These are phyloP conservation scores for Gynochthodes officinalis DNA, from an alignment of 257 asterid species.

Conservation along the genomic window DNA sequence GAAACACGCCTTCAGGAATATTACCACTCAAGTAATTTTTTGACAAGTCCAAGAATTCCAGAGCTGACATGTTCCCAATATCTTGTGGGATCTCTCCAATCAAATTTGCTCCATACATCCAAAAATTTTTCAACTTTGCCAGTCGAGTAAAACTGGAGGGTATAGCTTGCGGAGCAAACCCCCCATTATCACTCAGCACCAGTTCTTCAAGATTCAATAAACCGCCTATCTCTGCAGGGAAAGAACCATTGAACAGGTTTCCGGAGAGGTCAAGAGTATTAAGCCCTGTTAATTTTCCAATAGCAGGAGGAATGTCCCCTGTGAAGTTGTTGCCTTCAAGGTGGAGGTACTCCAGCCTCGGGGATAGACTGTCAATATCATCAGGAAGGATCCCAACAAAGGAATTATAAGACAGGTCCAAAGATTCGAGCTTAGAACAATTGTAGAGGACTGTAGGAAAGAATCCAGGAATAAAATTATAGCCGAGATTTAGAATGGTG, in stretches of 20 bases:
- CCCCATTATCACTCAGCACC: slow-evolving; percentile 28
- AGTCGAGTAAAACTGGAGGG: slow-evolving; percentile 57
- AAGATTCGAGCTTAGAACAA: slow-evolving; percentile 25
- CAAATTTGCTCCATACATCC: slow-evolving; percentile 44
- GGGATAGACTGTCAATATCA: slow-evolving; percentile 44
- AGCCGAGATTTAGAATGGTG: slow-evolving; percentile 17
- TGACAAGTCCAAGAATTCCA: slow-evolving; percentile 59
- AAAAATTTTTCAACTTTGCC: slow-evolving; percentile 46
- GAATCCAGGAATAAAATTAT: slow-evolving; percentile 19
- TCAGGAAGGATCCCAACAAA: slow-evolving; percentile 51
- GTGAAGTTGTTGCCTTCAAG: slow-evolving; percentile 49
- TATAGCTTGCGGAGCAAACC: slow-evolving; percentile 50
- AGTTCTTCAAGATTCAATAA: slow-evolving; percentile 53
- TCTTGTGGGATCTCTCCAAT: slow-evolving; percentile 62
- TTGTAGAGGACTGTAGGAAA: slow-evolving; percentile 29
- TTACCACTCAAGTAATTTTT: slow-evolving; percentile 47
- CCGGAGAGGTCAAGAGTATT: slow-evolving; percentile 22
- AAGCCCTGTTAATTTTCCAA: slow-evolving; percentile 50
- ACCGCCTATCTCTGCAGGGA: slow-evolving; percentile 60
- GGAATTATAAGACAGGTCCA: slow-evolving; percentile 59
- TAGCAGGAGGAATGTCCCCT: slow-evolving; percentile 57
- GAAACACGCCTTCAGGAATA: slow-evolving; percentile 57
- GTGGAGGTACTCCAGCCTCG: slow-evolving; percentile 35
- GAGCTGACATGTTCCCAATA: slow-evolving; percentile 52
- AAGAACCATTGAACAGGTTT: slow-evolving; percentile 47